Base-by-base conservation (phyloP, 805 yeast species). In the Naumovozyma dairenensis region DNA sequence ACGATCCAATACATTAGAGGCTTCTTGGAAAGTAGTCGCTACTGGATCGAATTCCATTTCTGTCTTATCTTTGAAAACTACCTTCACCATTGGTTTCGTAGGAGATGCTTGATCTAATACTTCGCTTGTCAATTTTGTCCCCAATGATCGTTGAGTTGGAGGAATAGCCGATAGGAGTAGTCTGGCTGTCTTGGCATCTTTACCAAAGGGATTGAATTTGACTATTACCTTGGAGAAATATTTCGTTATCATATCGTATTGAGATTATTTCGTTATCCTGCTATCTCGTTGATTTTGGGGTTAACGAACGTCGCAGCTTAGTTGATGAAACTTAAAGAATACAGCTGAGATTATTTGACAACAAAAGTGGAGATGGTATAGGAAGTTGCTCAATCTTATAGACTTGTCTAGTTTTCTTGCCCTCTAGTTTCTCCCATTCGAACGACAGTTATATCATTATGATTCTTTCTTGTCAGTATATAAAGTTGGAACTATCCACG, bases 61-160 rank as follows among this genome's bases (percentile, higher is more conserved):
- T 32, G 74, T 71, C 49, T 87, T 89, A 57, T 87, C 96, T 56
- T 81, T 77, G 62, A 73, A 87, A 1, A 79, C 74, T 16, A 87
- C 94, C 41, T 75, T 67, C 14, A 87, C 71, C n/a, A 66, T 47
- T 12, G 94, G 86, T 29, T 57, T 49, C 14, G 66, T 71, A 7
- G 52, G 59, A 0, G 77, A 62, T 5, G 38, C 42, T 4, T 57
- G 48, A 4, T 67, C 63, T 29, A 86, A 63, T 17, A 85, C 69
- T 49, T 79, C 77, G 46, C 71, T 72, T 42, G 78, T 76, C 2
- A 87, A 62, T 27, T 51, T 47, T n/a, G 66, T 56, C 35, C 87
- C 75, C 6, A 68, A 53, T 26, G 70, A 65, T 48, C 80, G 77
- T 48, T 77, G 65, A 20, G 75, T 64, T 5, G 92, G 85, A 8